Conservation (phyloP, 805 yeast genomes). For the Gaillardinia entomophila region DNA sequence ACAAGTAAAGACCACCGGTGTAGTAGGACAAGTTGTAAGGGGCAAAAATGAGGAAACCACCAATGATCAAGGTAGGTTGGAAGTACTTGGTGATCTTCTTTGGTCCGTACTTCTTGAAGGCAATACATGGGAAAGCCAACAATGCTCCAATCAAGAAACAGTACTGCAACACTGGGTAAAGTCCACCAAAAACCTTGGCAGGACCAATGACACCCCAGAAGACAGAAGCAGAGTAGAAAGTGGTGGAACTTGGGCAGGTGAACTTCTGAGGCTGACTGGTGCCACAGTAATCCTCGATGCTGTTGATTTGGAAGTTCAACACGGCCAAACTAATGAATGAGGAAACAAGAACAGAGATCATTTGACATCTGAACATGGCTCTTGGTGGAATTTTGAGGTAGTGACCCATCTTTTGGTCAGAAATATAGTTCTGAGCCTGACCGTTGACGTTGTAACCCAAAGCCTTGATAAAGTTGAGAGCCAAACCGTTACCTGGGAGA, state of each 20-base stretch:
- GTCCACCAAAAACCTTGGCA: conserved; percentile 22
- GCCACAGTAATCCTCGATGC: conserved; percentile 33
- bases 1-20: conserved; percentile 23
- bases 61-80: conserved; percentile 30
- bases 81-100: conserved; percentile 18
- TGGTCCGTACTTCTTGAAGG: conserved; percentile 9
- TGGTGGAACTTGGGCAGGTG: conserved; percentile 21
- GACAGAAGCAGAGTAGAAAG: conserved; percentile 49
- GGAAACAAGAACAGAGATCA: conserved; percentile 17
- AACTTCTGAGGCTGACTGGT: conserved; percentile 38
- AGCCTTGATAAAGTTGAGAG: conserved; percentile 47
- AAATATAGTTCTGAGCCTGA: conserved; percentile 50
- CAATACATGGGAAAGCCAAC: conserved; percentile 14
- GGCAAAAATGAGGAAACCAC: conserved; percentile 25
- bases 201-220: conserved; percentile 65
- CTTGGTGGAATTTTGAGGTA: conserved; percentile 62
- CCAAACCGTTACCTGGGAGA: conserved; percentile 30
- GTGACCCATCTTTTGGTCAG: conserved; percentile 59
- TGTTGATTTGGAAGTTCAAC: conserved; percentile 24
- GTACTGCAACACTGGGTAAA: conserved; percentile 27
- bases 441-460: conserved; percentile 52
- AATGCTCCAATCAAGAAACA: conserved; percentile 30
- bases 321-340: conserved; percentile 22
- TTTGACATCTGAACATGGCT: conserved; percentile 42
- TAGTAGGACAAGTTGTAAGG: conserved; percentile 28